These are phyloP conservation scores for Ceratobasidium sp. DNA, from an alignment of 1,284 basidiomycete genomes.

Conservation along the genomic window DNA sequence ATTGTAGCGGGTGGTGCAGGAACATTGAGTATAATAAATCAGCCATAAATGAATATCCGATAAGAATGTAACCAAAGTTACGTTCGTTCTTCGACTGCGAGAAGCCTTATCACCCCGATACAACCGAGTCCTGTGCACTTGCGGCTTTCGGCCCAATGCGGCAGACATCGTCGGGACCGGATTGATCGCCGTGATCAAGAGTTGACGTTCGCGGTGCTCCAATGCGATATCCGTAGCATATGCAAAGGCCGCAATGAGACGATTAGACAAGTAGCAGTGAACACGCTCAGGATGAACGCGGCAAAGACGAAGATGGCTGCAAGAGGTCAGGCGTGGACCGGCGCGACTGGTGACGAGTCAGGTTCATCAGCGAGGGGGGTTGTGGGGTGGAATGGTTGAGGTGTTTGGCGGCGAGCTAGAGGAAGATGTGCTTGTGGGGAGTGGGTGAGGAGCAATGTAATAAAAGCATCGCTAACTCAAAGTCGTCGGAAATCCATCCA, in stretches of 20 bases:
- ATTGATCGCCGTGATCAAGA: constrained; percentile 10
- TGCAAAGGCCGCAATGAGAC: constrained; percentile 24
- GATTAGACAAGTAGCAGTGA: constrained; percentile 29
- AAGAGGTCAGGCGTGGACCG: neutral
- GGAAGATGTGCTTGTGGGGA: constrained; percentile 64
- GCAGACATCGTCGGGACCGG: constrained; percentile 54
- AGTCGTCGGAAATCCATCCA: no score
- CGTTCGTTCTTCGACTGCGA: constrained; percentile 78
- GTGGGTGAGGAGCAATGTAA: no score
- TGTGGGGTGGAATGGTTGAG: constrained; percentile 49
- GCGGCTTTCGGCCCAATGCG: constrained; percentile 73
- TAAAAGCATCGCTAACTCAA: no score
- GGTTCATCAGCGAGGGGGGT: neutral
- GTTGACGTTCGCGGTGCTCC: constrained; percentile 22
- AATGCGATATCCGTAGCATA: constrained; percentile 13
- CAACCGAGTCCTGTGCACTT: constrained; percentile 75
- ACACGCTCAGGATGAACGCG: constrained; percentile 12
- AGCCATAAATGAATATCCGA: constrained; percentile 42
- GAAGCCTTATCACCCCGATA: constrained; percentile 70
- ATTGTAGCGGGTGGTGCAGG: constrained; percentile 56
- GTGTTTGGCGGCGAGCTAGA: constrained; percentile 47
- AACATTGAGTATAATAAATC: constrained; percentile 49
- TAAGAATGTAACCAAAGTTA: constrained; percentile 52
- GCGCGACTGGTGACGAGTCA: neutral
- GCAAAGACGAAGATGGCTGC: constrained; percentile 31